phyloP scores from a whole-genome alignment of 805 yeast genomes.

The Candida nonsorbophila region DNA sequence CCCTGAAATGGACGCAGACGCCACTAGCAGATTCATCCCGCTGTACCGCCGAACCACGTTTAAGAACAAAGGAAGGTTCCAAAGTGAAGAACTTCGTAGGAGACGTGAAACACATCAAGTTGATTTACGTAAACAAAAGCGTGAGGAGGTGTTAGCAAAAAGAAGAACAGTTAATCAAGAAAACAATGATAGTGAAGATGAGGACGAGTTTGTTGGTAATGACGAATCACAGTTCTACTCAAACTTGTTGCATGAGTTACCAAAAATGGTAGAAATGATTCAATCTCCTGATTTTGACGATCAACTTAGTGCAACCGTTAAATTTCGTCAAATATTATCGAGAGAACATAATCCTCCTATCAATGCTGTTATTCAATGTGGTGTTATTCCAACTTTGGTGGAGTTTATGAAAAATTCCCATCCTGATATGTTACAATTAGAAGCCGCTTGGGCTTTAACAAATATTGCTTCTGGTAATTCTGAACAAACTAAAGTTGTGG shows the following conservation, averaged over 20 bases:
- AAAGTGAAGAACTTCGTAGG: conserved; percentile 94
- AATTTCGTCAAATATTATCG: conserved; percentile 88
- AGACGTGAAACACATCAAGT: conserved; percentile 97
- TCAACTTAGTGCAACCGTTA: conserved; percentile 84
- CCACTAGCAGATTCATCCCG: conserved; percentile 83
- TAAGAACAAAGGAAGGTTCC: conserved; percentile 90
- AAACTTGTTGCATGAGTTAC: conserved; percentile 57
- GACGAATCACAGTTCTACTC: conserved; percentile 35
- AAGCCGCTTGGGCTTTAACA: conserved; percentile 99
- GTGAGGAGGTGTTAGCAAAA: conserved; percentile 91
- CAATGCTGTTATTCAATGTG: conserved; percentile 85
- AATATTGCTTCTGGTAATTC: conserved; percentile 94
- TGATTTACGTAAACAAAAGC: conserved; percentile 90
- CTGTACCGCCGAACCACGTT: conserved; percentile 96
- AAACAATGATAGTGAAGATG: conserved; percentile 39
- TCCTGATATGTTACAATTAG: conserved; percentile 86
- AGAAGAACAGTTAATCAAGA: conserved; percentile 54
- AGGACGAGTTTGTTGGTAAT: conserved; percentile 22
- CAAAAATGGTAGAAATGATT: conserved; percentile 79
- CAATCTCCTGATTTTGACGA: conserved; percentile 68
- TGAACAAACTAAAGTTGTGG: conserved; percentile 84
- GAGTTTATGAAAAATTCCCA: conserved; percentile 70
- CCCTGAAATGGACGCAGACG: conserved; percentile 68
- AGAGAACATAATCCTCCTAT: conserved; percentile 96
- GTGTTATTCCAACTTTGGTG: conserved; percentile 89